Base-by-base conservation (phyloP, 2,329 filamentous ascomycete species). In the Cladosporium colombiae region DNA sequence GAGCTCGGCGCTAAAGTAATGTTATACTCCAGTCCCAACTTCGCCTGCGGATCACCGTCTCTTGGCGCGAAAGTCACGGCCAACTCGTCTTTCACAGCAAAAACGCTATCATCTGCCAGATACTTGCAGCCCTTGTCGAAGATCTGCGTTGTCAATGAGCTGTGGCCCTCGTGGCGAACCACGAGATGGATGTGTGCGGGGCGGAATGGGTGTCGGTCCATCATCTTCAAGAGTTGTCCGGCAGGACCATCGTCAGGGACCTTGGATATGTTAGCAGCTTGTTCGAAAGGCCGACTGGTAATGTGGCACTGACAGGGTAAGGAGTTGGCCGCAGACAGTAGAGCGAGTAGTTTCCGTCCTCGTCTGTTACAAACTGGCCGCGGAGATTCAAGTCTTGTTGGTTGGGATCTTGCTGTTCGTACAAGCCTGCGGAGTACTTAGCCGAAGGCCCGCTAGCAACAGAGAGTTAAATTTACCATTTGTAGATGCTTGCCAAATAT, bases 401-500 rank as follows among this genome's bases (percentile, higher is more conserved):
- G 1, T 85, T 78, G 0, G 84, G 80, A 69, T 93, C 90, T 78
- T 93, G 90, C 78, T 92, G 89, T 79, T 92, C 90, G 66, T 82
- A 82, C 65, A 80, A 66, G 10, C 84, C 85, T 63, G 23, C 14
- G 14, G 5, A 56, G 23, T 18, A 25, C 5, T 52, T 25, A 62
- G 59, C n/a, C 2, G 25, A 5, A 31, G 21, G 8, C 3, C 31
- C 8, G 11, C 18, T 25, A 25, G 16, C 14, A 60, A 10, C 25
- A 46, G 18, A 33, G 2, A 16, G 25, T n/a, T 16, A 6, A 7
- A n/a, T 18, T 35, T 62, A 60, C 62, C 62, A 73, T 94, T 93
- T 35, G 91, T 90, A 0, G 87, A 90, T 0, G 90, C 90, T 73
- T 93, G 88, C 91, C 91, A 95, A 60, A 93, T 84, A 73, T 94